phyloP scores from a whole-genome alignment of 2,329 filamentous ascomycete genomes.

The Ceratocystis alfenasii region DNA sequence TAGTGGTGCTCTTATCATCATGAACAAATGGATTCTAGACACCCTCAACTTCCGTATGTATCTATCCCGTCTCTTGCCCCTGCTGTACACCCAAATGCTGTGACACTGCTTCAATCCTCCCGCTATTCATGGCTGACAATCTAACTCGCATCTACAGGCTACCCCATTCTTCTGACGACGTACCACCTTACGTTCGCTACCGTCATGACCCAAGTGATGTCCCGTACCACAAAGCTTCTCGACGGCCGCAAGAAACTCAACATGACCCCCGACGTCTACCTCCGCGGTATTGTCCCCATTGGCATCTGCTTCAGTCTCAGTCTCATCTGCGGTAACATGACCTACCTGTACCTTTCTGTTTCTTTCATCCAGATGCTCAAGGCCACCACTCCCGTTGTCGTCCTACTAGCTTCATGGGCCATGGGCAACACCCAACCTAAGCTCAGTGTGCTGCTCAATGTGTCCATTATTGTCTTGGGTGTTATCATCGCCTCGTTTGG shows the following conservation, averaged over 20 bases:
- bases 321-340: slow-evolving; percentile 91
- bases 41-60: slow-evolving; percentile 59
- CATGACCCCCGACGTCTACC: slow-evolving; percentile 89
- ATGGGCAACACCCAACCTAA: slow-evolving; percentile 76
- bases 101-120: background rate
- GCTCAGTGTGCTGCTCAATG: slow-evolving; percentile 78
- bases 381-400: slow-evolving; percentile 90
- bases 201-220: slow-evolving; percentile 84
- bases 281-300: slow-evolving; percentile 88
- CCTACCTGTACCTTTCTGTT: slow-evolving; percentile 89
- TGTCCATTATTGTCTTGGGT: slow-evolving; percentile 87
- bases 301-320: slow-evolving; percentile 92
- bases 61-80: background rate
- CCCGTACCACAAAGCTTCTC: slow-evolving; percentile 75
- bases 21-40: slow-evolving; percentile 98
- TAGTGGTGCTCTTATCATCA: slow-evolving; percentile 89
- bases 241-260: slow-evolving; percentile 93
- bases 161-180: slow-evolving; percentile 76
- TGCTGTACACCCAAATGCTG: background rate
- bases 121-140: background rate
- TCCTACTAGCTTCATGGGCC: slow-evolving; percentile 78
- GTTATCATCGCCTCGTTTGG: slow-evolving; percentile 89
- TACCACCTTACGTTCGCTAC: slow-evolving; percentile 93
- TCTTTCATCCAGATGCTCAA: slow-evolving; percentile 99
- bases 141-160: slow-evolving; percentile 39